phyloP scores from a whole-genome alignment of 176 grass and related monocot genomes.

The Saccharum officinarum region DNA sequence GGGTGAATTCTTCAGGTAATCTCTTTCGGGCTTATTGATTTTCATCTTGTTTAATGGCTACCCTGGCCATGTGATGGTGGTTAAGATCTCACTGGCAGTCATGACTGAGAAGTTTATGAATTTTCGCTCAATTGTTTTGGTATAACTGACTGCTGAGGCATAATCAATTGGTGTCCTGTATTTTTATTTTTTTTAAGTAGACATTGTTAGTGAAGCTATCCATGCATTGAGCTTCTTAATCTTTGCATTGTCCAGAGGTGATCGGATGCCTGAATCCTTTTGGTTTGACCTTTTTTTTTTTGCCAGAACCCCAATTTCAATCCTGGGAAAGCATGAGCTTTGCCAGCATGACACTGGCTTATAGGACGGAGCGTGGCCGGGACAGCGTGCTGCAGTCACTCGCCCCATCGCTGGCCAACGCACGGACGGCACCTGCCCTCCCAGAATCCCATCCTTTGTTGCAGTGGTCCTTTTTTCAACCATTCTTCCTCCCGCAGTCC shows the following conservation, averaged over 20 bases:
- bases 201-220: background rate
- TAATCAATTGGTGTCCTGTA: background rate
- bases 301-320: conserved; percentile 93
- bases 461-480: too few relatives aligned
- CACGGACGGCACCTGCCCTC: background rate
- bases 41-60: conserved; percentile 4
- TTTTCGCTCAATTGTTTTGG: too few relatives aligned
- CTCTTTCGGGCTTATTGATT: background rate
- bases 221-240: background rate
- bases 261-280: background rate
- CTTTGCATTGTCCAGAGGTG: background rate
- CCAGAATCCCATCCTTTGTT: too few relatives aligned
- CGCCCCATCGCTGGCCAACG: background rate
- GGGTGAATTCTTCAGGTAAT: conserved; percentile 92
- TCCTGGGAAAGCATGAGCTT: conserved; percentile 94
- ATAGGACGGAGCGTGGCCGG: background rate
- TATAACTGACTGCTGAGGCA: background rate
- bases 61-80: background rate
- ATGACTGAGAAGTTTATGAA: background rate
- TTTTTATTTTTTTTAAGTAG: background rate
- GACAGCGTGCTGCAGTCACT: background rate
- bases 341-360: conserved; percentile 46
- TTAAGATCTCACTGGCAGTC: background rate
- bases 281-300: background rate
- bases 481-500: too few relatives aligned